These are phyloP conservation scores for Fusarium fujikuroi DNA, from an alignment of 2,329 filamentous ascomycete species.

Conservation along the genomic window DNA sequence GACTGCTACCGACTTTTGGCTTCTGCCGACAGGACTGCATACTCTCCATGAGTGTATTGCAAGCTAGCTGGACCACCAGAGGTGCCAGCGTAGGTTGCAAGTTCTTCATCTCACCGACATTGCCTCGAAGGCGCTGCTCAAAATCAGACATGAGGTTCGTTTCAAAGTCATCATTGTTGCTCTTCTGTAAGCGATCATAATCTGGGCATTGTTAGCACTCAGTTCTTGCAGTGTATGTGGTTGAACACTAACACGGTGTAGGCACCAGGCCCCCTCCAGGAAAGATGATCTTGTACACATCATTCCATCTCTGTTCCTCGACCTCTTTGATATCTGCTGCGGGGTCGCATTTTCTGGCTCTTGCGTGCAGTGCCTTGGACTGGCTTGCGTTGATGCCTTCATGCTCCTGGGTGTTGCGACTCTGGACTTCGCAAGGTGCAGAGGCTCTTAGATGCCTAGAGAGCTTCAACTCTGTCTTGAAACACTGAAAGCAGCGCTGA, in stretches of 20 bases:
- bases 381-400: constrained; percentile 23
- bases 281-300: constrained; percentile 28
- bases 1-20: neutral
- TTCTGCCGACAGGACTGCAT: neutral
- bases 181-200: constrained; percentile 2
- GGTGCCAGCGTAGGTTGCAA: neutral
- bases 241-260: constrained; percentile 28
- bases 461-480: constrained; percentile 1
- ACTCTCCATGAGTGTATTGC: neutral
- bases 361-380: constrained; percentile 5
- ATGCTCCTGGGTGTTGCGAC: neutral
- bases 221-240: neutral
- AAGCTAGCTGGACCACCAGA: neutral
- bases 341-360: neutral
- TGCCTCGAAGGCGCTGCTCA: neutral
- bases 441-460: constrained; percentile 5
- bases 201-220: constrained; percentile 17
- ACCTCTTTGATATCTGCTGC: neutral
- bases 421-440: constrained; percentile 9
- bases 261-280: constrained; percentile 5
- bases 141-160: constrained; percentile 2
- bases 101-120: neutral
- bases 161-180: neutral
- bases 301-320: constrained; percentile 28
- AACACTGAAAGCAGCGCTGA: constrained; percentile 15